Base-by-base conservation (phyloP, 805 yeast genomes). In the Yarrowia keelungensis region DNA sequence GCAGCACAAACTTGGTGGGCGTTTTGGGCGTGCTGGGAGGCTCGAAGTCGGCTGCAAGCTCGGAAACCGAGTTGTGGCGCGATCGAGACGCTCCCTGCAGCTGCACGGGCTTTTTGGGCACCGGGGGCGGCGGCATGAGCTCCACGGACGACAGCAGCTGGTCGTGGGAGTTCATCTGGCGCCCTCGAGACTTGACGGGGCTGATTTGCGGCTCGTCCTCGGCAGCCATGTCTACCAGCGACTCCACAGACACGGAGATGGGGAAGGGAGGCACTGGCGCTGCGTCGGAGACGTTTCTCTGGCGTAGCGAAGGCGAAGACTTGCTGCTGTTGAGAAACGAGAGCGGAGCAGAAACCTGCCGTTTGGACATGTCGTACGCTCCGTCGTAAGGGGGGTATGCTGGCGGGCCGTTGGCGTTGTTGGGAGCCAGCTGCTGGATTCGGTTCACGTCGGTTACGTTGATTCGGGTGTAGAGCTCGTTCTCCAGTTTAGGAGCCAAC, bases 401-500 rank as follows among this genome's bases (percentile, higher is more conserved):
- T 41, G 67, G 32, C 32, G 32, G 67, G 2, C 45, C 45, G 7
- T 41, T 22, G 5, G 19, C n/a, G n/a, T 8, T 12, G 12, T 47
- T 38, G 11, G 43, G 59, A 14, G 67, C 67, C 22, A 62, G 56
- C 38, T 49, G 43, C 45, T 62, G 67, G 35, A 62, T 41, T 11
- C 56, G 3, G 11, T 15, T 38, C 38, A 49, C 67, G 32, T 62
- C 67, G 5, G 67, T 62, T 9, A 47, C 10, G 46, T 62, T 62
- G 56, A 62, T 62, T 38, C 67, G 67, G 3, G 46, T 22, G 46
- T 47, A 62, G 15, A 62, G 67, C 41, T 49, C 56, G 46, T 36
- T 38, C 14, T 62, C 56, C 8, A 62, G 56, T 11, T n/a, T 47
- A 15, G 67, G 67, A 12, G 67, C 22, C n/a, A 85, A 76, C 5